These are phyloP conservation scores for Marasmius oreades DNA, from an alignment of 1,284 basidiomycete species.

Conservation along the genomic window DNA sequence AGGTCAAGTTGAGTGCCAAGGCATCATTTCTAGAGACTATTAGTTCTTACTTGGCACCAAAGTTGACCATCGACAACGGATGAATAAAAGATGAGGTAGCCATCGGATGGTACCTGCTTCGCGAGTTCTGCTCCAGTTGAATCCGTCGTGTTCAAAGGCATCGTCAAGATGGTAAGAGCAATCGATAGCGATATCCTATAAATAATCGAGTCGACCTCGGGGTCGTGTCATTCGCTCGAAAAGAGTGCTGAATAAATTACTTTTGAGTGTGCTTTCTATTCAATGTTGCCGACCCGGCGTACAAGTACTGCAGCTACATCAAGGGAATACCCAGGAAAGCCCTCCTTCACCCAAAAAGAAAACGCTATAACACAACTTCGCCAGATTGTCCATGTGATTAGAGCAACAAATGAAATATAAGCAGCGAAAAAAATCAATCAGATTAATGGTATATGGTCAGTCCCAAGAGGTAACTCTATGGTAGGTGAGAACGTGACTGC, in stretches of 20 bases:
- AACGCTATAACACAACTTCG: background rate
- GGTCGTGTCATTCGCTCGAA: background rate
- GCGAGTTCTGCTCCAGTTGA: conserved; percentile 20
- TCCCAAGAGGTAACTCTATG: conserved; percentile 21
- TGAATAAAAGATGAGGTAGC: conserved; percentile 64
- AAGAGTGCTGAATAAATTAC: background rate
- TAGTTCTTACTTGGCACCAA: conserved; percentile 62
- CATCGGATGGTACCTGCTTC: conserved; percentile 41
- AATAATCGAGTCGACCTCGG: background rate
- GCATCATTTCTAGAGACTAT: too few species aligned
- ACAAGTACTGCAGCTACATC: conserved; percentile 2
- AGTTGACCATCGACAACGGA: conserved; percentile 50
- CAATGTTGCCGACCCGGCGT: background rate
- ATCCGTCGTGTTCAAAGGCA: conserved; percentile 37
- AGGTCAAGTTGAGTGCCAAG: background rate
- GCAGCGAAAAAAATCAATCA: conserved; percentile 21
- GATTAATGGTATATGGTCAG: conserved; percentile 29
- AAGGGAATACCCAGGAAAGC: conserved; percentile 4
- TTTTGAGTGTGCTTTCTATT: background rate
- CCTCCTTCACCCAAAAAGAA: conserved; percentile 9
- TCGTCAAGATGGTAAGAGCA: conserved; percentile 13
- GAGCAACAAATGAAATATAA: conserved; percentile 31
- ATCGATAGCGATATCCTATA: background rate
- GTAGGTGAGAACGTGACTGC: background rate
- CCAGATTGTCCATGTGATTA: conserved; percentile 30